Evolutionary conservation across 2,329 filamentous ascomycete species (phyloP), one percentile per base, ranked within the genome.

Genomic region (Botryotinia globosa): DNA sequence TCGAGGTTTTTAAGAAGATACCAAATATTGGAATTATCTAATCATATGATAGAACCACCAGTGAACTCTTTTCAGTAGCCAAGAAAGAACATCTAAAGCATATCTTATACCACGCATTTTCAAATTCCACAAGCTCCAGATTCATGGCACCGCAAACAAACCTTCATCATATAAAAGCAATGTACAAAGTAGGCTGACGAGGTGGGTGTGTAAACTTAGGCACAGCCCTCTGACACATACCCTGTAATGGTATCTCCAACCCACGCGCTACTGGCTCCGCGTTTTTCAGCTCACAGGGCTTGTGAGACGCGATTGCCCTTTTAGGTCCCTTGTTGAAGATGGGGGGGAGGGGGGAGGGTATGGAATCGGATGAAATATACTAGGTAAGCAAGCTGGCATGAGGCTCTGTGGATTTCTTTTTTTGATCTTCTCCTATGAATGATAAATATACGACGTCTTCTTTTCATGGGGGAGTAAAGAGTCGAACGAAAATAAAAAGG

Each of bases 241-340:
- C 64, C 34, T 67, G 48, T 32, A 22, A 56, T 42, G 48, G 54
- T 42, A 37, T 45, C 37, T 34, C 32, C 16, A 25, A 29, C 2
- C 45, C 14, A n/a, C 45, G 25, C 45, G 39, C n/a, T 45, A 45
- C 62, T 45, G 9, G n/a, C 62, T 34, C 25, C 39, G 9, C 42
- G 29, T 29, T 42, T 37, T 67, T 67, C 65, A 67, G 65, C 65
- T 67, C 48, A 37, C 54, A 56, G 34, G 45, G 48, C n/a, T 56
- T 32, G 37, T 56, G 48, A 67, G 65, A 67, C 48, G 37, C 48
- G 37, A 44, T 67, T 37, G 12, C 39, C 42, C 5, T 32, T 32
- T 64, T 22, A 18, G 42, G 39, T 20, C n/a, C 10, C 48, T 56
- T 56, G 48, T 42, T 67, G 51, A 22, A 51, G 48, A 14, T 54